Percentiles rank a stretch among this genome's conserved stretches.
Conservation (phyloP, 2,329 filamentous ascomycete species). For the Venturiaceae sp. region DNA sequence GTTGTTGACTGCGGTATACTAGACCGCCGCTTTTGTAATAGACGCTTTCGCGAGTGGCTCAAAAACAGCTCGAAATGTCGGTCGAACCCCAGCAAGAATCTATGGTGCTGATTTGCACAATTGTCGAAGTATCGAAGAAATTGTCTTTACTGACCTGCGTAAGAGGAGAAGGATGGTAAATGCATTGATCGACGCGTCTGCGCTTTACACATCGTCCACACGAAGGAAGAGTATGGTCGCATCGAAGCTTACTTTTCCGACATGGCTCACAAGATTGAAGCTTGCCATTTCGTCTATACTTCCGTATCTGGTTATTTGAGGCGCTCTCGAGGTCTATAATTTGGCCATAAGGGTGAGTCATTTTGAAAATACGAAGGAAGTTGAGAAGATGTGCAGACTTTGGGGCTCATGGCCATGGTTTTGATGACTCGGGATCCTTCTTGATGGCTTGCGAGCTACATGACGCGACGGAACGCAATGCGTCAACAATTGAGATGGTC, state of each 20-base stretch:
- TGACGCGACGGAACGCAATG: background rate
- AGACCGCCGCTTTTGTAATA: background rate
- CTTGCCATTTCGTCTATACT: constrained; percentile 25
- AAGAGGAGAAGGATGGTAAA: constrained; percentile 26
- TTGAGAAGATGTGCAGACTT: background rate
- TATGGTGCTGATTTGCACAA: background rate
- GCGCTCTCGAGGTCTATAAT: background rate
- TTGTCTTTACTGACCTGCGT: no score
- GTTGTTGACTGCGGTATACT: background rate
- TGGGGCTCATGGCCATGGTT: background rate
- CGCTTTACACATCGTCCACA: constrained; percentile 22
- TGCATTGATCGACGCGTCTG: constrained; percentile 19
- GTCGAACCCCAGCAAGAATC: background rate
- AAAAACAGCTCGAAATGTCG: background rate
- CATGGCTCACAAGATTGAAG: constrained; percentile 27
- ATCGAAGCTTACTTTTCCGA: constrained; percentile 20
- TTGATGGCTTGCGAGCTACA: background rate
- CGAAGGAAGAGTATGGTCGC: constrained; percentile 24
- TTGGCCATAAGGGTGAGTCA: background rate
- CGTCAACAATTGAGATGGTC: background rate
- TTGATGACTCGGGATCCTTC: background rate
- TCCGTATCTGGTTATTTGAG: background rate
- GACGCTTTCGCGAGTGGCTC: background rate
- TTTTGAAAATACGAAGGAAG: background rate
- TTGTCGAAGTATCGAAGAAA: no score